Conservation (phyloP, 495 filamentous ascomycete species). For the Trichoderma gamsii region DNA sequence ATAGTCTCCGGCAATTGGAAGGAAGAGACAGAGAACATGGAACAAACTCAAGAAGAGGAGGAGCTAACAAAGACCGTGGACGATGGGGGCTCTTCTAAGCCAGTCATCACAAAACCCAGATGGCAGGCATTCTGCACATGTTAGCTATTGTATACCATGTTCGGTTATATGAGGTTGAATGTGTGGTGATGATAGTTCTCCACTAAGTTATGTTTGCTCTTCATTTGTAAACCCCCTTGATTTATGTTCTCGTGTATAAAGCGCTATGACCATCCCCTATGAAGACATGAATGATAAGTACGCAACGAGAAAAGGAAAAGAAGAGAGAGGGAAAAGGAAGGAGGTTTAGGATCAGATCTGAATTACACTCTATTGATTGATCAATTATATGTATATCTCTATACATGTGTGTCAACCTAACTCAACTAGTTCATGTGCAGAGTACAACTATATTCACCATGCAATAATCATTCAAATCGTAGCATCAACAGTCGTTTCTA, state of each 20-base stretch:
- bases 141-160: not conserved
- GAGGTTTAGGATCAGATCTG: not conserved
- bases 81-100: conserved; percentile 33
- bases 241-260: not conserved
- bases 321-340: not conserved
- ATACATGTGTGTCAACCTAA: too few species aligned
- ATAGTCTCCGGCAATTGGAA: conserved; percentile 75
- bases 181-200: conserved; percentile 1
- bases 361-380: not conserved
- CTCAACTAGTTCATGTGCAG: too few species aligned
- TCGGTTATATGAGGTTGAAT: conserved; percentile 7
- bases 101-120: not conserved
- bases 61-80: conserved; percentile 24
- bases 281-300: not conserved
- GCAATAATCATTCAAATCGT: conserved; percentile 18
- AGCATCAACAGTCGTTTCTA: conserved; percentile 37
- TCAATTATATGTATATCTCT: too few species aligned
- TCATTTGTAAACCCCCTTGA: not conserved
- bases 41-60: not conserved
- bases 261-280: not conserved
- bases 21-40: conserved; percentile 28
- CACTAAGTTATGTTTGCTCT: not conserved
- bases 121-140: not conserved
- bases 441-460: not conserved
- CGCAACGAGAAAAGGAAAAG: not conserved